These are phyloP conservation scores for Saitozyma podzolica DNA, from an alignment of 768 basidiomycete genomes.

Conservation along the genomic window DNA sequence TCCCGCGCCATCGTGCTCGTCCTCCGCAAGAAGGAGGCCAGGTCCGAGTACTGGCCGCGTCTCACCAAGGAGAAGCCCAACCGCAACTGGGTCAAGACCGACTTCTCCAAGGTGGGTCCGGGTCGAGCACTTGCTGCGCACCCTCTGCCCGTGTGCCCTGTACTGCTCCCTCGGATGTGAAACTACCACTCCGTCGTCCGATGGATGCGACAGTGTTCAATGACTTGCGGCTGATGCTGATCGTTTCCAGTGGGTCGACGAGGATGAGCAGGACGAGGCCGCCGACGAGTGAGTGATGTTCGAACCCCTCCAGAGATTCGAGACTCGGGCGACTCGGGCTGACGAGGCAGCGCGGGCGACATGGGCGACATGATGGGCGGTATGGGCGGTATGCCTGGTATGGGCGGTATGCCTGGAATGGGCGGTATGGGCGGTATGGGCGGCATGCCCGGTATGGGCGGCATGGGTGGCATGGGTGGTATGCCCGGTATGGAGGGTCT, in stretches of 20 bases:
- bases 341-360: conserved; percentile 23
- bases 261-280: conserved; percentile 86
- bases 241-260: conserved; percentile 73
- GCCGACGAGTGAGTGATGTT: conserved; percentile 45
- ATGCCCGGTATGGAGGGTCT: conserved; percentile 1
- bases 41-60: conserved; percentile 86
- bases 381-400: conserved; percentile 22
- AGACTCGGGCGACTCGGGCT: conserved; percentile 3
- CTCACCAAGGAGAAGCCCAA: conserved; percentile 84
- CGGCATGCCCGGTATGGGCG: conserved; percentile 37
- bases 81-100: conserved; percentile 83
- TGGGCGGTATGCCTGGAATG: conserved; percentile 31
- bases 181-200: neutral
- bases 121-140: no score
- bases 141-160: no score
- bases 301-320: neutral
- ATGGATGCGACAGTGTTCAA: neutral
- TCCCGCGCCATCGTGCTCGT: conserved; percentile 68
- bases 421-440: conserved; percentile 45
- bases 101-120: conserved; percentile 67
- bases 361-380: conserved; percentile 34
- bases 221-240: conserved; percentile 4
- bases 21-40: conserved; percentile 75
- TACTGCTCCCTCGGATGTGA: neutral
- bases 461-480: conserved; percentile 40